Conservation (phyloP, 495 filamentous ascomycete species). For the Podospora appendiculata region DNA sequence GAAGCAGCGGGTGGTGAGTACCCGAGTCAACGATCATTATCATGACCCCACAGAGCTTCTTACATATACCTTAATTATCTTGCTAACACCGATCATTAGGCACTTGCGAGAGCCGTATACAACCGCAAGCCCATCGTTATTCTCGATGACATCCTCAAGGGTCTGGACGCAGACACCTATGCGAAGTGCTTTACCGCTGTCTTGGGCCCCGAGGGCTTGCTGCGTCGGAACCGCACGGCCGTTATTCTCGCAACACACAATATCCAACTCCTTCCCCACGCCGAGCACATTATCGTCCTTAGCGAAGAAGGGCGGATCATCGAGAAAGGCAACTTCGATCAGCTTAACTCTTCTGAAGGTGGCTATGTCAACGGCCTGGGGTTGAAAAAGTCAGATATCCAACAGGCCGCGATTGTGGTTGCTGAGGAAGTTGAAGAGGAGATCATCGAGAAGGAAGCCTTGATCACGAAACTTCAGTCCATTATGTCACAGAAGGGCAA, state of each 20-base stretch:
- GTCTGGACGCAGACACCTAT: slow-evolving; percentile 41
- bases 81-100: neutral
- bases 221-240: slow-evolving; percentile 40
- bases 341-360: slow-evolving; percentile 1
- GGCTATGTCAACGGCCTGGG: slow-evolving; percentile 10
- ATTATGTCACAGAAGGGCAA: neutral
- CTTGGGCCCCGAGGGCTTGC: slow-evolving; percentile 45
- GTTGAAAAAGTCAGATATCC: slow-evolving; percentile 2
- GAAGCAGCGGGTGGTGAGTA: slow-evolving; percentile 45
- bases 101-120: slow-evolving; percentile 17
- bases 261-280: slow-evolving; percentile 30
- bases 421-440: slow-evolving; percentile 33
- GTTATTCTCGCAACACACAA: slow-evolving; percentile 41
- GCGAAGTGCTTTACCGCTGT: slow-evolving; percentile 33
- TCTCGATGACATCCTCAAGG: slow-evolving; percentile 32
- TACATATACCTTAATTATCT: neutral
- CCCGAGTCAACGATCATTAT: too few relatives aligned
- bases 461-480: neutral
- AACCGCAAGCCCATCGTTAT: slow-evolving; percentile 10
- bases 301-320: slow-evolving; percentile 26
- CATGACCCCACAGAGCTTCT: too few relatives aligned
- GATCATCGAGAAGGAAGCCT: neutral
- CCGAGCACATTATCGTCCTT: slow-evolving; percentile 40
- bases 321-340: slow-evolving; percentile 34
- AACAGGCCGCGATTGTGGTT: slow-evolving; percentile 30